Conservation (phyloP, 202 grass and related monocot species). For the Cymbopogon flexuosus region DNA sequence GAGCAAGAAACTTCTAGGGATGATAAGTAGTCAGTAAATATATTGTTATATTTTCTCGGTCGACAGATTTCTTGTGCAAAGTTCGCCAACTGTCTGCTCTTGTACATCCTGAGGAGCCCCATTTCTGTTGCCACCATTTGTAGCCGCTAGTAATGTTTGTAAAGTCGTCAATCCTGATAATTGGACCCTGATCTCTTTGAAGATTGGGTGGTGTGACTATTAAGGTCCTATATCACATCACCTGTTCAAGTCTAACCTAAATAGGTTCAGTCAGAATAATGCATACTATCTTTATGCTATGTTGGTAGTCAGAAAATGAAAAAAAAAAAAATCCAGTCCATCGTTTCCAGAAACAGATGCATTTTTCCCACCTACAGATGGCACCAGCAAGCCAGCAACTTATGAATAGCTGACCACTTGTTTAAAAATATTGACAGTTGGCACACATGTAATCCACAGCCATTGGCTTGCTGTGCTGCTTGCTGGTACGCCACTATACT, state of each 20-base stretch:
- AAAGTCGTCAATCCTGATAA: neutral
- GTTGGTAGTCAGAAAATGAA: neutral
- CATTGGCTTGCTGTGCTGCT: neutral
- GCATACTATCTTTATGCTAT: neutral
- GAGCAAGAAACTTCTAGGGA: neutral
- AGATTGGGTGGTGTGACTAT: neutral
- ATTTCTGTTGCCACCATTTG: neutral
- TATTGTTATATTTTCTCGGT: neutral
- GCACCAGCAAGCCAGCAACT: neutral
- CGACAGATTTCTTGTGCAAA: neutral
- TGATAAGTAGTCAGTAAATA: neutral
- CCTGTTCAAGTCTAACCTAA: slow-evolving; percentile 13
- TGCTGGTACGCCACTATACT: neutral
- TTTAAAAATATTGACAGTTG: neutral
- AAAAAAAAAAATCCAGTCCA: neutral
- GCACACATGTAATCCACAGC: neutral
- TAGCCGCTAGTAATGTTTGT: neutral
- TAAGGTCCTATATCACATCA: slow-evolving; percentile 13
- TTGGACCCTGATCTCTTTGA: neutral
- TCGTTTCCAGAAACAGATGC: neutral
- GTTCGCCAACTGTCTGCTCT: neutral
- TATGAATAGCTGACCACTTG: neutral
- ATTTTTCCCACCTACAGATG: neutral
- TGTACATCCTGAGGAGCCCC: neutral
- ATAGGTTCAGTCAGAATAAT: neutral